Conservation (phyloP, 1,284 basidiomycete species). For the Papiliotrema fonsecae region DNA sequence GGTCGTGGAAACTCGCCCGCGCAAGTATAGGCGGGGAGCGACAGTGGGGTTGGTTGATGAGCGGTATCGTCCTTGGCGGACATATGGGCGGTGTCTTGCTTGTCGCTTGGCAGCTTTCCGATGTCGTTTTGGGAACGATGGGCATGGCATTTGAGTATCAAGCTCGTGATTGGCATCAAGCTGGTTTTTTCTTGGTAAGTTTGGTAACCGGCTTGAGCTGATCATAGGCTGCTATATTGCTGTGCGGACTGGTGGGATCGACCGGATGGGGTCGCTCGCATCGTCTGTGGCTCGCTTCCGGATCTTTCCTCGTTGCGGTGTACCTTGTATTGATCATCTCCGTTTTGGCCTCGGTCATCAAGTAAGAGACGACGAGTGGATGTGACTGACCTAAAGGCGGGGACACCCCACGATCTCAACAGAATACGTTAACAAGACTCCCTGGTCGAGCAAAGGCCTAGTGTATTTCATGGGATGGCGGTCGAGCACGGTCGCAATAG, state of each 20-base stretch:
- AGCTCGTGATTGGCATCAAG: conserved; percentile 29
- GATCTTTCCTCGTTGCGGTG: conserved; percentile 14
- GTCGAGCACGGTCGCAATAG: conserved; percentile 40
- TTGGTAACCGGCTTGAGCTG: neutral
- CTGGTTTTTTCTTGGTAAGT: conserved; percentile 40
- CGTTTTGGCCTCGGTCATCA: conserved; percentile 30
- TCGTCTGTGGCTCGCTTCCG: conserved; percentile 37
- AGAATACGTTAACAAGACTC: conserved; percentile 27
- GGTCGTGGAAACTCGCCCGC: conserved; percentile 45
- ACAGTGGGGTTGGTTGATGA: conserved; percentile 46
- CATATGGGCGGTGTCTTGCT: conserved; percentile 44
- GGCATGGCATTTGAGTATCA: conserved; percentile 31
- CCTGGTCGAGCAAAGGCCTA: conserved; percentile 31
- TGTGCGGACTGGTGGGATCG: conserved; percentile 35
- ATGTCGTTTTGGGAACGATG: conserved; percentile 40
- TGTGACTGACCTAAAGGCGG: conserved; percentile 2
- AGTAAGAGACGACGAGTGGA: conserved; percentile 14
- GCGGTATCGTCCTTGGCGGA: conserved; percentile 43
- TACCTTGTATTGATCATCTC: conserved; percentile 41
- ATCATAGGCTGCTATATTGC: conserved; percentile 28
- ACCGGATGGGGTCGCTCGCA: conserved; percentile 38
- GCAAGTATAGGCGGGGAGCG: conserved; percentile 43
- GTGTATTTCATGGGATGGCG: conserved; percentile 45
- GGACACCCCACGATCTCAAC: neutral
- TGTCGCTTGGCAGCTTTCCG: conserved; percentile 36